Base-by-base conservation (phyloP, 2,329 filamentous ascomycete species). In the Simplicillium aogashimaense region DNA sequence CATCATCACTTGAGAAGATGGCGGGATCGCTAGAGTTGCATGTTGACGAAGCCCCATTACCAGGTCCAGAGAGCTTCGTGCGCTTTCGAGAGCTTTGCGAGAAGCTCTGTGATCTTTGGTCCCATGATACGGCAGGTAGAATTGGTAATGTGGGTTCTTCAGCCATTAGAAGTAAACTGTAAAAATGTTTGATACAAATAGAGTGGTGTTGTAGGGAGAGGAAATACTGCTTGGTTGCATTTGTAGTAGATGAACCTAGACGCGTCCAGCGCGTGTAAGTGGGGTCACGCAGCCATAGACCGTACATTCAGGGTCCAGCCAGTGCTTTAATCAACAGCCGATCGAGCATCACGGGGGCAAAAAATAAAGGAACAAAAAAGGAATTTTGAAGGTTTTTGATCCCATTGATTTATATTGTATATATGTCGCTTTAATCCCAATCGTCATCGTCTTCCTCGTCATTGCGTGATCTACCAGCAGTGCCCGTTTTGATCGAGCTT, bases 1-100 rank as follows among this genome's bases (percentile, higher is more conserved):
- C 81, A 50, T 85, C 81, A 43, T 86, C 82, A 54, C 78, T 81
- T 4, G 80, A 85, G 58, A 86, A 86, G 18, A 85, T 57, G 37
- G 78, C 72, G 3, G 81, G 80, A 51, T 86, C 82, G 53, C 82
- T 85, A 15, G 80, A 85, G 53, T 78, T 77, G 53, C 40, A 40
- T 17, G 41, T 18, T 5, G 36, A 38, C n/a, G 35, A 35, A 31
- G 35, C 38, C 13, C 38, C 36, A 17, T 25, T 41, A 18, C 39
- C 42, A 16, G 42, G 37, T 35, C 36, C 36, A 11, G 41, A 35
- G 30, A 68, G 66, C 46, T 60, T 56, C 39, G 53, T 55, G 49
- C 64, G 64, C 53, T 67, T 68, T 43, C 57, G 55, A 6, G 59
- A 54, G 39, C 60, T 59, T 29, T 61, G 60, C 48, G 53, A 58